These are phyloP conservation scores for Puccinia coronata DNA, from an alignment of 1,284 basidiomycete species.

Conservation along the genomic window DNA sequence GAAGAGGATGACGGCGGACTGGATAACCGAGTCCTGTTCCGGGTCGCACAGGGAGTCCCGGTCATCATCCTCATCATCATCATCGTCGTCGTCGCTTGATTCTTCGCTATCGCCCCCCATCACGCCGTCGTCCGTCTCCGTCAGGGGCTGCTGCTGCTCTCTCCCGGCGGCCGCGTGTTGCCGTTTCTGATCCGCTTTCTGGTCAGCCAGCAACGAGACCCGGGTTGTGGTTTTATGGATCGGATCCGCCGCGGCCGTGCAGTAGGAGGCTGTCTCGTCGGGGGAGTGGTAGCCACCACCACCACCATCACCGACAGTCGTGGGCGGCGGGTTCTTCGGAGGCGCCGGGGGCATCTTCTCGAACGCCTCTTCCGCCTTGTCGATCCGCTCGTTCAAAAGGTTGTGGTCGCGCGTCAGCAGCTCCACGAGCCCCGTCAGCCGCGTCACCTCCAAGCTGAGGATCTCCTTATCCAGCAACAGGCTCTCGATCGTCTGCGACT, in stretches of 20 bases:
- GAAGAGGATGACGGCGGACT: not conserved
- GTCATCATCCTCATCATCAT: not conserved
- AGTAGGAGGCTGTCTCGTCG: not conserved
- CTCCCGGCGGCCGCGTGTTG: too few relatives aligned
- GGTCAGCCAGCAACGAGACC: too few relatives aligned
- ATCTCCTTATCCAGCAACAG: slow-evolving; percentile 37
- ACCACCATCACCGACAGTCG: too few relatives aligned
- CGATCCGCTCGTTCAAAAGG: slow-evolving; percentile 18
- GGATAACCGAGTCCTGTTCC: slow-evolving; percentile 6
- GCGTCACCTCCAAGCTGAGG: slow-evolving; percentile 17
- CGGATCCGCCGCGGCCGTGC: not conserved
- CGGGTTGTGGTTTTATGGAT: not conserved
- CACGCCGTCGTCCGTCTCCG: slow-evolving; percentile 9
- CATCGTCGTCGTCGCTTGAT: not conserved
- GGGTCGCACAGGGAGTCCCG: slow-evolving; percentile 21
- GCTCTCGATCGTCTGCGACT: slow-evolving; percentile 32
- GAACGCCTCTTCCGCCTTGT: slow-evolving; percentile 8
- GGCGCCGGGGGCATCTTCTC: not conserved
- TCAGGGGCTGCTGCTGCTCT: not conserved
- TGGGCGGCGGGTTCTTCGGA: not conserved
- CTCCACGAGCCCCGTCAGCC: slow-evolving; percentile 34
- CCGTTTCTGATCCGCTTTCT: too few relatives aligned
- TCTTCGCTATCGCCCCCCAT: slow-evolving; percentile 6
- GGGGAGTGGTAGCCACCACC: not conserved
- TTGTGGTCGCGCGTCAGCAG: slow-evolving; percentile 27